A percentile compares a stretch with the other conserved stretches of the same genome.
phyloP scores from a whole-genome alignment of 495 filamentous ascomycete genomes.

The Penicillium bovifimosum region DNA sequence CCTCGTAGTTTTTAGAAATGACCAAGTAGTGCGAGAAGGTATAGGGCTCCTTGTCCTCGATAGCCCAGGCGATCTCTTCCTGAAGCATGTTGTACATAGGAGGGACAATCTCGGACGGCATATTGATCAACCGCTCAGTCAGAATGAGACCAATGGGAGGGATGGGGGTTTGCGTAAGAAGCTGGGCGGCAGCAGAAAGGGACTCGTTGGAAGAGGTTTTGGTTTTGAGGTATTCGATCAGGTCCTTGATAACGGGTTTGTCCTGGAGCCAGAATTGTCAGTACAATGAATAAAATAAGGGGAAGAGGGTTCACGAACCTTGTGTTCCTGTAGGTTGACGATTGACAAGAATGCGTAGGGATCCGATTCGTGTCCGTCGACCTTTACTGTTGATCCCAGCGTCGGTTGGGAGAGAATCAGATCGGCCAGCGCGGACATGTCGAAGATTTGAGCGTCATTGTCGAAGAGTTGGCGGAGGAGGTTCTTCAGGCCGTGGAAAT shows the following conservation, averaged over 20 bases:
- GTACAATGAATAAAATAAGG: not conserved
- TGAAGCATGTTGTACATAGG: conserved; percentile 96
- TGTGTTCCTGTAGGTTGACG: conserved; percentile 77
- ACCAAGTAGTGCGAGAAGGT: conserved; percentile 90
- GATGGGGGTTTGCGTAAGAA: conserved; percentile 48
- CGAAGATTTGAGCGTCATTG: conserved; percentile 73
- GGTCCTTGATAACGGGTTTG: conserved; percentile 60
- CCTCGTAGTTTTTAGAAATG: conserved; percentile 81
- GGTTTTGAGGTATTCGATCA: conserved; percentile 65
- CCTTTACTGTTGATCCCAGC: conserved; percentile 91
- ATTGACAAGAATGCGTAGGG: conserved; percentile 93
- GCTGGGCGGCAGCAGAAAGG: conserved; percentile 47
- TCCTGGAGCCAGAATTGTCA: conserved; percentile 37
- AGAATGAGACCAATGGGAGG: conserved; percentile 76
- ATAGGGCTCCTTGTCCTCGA: conserved; percentile 90
- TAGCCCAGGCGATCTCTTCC: conserved; percentile 85
- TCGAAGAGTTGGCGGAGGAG: conserved; percentile 94
- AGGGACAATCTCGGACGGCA: conserved; percentile 83
- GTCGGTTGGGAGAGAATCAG: conserved; percentile 83
- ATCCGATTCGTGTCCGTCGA: conserved; percentile 88
- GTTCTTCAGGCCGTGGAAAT: conserved; percentile 92
- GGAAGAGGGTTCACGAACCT: conserved; percentile 29
- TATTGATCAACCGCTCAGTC: conserved; percentile 89
- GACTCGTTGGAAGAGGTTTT: conserved; percentile 50
- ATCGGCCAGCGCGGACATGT: conserved; percentile 79